A percentile compares a stretch with the other conserved stretches of the same genome.
phyloP scores from a whole-genome alignment of 1,284 basidiomycete species.

The Grifola frondosa region DNA sequence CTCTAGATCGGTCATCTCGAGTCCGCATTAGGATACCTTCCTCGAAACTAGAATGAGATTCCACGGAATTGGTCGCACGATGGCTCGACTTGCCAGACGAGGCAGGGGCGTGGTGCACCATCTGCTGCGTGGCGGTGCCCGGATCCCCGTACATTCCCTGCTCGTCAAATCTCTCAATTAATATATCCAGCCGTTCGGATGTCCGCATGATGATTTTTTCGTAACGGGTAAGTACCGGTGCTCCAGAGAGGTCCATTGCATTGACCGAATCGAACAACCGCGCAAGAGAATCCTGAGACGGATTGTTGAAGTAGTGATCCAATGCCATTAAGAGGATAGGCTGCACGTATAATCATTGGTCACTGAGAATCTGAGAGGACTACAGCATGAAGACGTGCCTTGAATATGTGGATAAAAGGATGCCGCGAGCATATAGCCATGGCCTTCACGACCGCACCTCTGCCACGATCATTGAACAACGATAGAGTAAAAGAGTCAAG shows the following conservation, averaged over 20 bases:
- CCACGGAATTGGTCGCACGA: conserved; percentile 52
- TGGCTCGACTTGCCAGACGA: conserved; percentile 37
- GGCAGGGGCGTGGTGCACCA: conserved; percentile 7
- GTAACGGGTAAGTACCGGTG: conserved; percentile 74
- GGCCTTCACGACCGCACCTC: conserved; percentile 94
- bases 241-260: conserved; percentile 80
- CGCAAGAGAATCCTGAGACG: conserved; percentile 85
- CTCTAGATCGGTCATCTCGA: conserved; percentile 8
- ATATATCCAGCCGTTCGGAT: conserved; percentile 89
- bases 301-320: conserved; percentile 91
- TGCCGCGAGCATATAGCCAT: conserved; percentile 94
- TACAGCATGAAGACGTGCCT: conserved; percentile 49
- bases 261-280: conserved; percentile 93
- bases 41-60: conserved; percentile 67
- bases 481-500: background rate
- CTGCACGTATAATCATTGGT: conserved; percentile 40
- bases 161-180: conserved; percentile 76
- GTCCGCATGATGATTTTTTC: conserved; percentile 90
- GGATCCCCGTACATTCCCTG: conserved; percentile 16
- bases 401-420: conserved; percentile 98
- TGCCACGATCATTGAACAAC: conserved; percentile 31
- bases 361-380: background rate
- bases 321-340: conserved; percentile 92
- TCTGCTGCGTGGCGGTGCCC: conserved; percentile 21
- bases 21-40: conserved; percentile 52